phyloP scores from a whole-genome alignment of 2,329 filamentous ascomycete genomes.

The Trichophyton mentagrophytes region DNA sequence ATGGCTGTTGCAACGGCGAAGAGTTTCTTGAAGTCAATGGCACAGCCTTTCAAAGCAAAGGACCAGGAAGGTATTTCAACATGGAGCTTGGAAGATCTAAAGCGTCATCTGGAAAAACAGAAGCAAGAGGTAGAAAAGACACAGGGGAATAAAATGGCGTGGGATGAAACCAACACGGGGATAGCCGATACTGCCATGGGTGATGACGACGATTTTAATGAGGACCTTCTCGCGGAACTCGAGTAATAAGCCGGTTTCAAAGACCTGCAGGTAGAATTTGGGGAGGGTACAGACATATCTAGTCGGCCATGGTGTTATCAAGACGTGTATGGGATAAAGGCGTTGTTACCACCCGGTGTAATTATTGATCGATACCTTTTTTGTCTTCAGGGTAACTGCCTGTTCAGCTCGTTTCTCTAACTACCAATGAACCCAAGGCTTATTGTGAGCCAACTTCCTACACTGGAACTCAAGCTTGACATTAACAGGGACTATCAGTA shows the following conservation, averaged over 20 bases:
- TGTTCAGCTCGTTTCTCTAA: too few species aligned
- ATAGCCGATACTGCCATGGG: constrained; percentile 14
- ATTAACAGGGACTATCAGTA: background rate
- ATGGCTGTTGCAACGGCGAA: constrained; percentile 85
- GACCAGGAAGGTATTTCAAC: constrained; percentile 89
- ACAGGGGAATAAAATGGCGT: constrained; percentile 41
- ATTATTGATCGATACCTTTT: too few species aligned
- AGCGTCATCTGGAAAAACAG: constrained; percentile 54
- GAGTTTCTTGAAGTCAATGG: constrained; percentile 82
- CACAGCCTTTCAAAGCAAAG: constrained; percentile 67
- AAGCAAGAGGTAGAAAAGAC: constrained; percentile 59
- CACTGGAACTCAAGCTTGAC: background rate
- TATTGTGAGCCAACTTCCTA: too few species aligned
- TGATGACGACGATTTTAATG: constrained; percentile 26
- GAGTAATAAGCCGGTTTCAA: background rate
- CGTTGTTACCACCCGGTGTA: background rate
- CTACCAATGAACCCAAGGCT: too few species aligned
- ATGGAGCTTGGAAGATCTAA: constrained; percentile 72
- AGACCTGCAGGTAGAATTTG: background rate
- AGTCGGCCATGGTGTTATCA: background rate
- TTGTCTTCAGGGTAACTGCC: too few species aligned
- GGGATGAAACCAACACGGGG: background rate
- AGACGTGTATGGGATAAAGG: background rate
- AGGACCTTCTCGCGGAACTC: constrained; percentile 28
- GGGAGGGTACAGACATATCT: background rate